Conservation (phyloP, 2,329 filamentous ascomycete species). For the Amylocarpus encephaloides region DNA sequence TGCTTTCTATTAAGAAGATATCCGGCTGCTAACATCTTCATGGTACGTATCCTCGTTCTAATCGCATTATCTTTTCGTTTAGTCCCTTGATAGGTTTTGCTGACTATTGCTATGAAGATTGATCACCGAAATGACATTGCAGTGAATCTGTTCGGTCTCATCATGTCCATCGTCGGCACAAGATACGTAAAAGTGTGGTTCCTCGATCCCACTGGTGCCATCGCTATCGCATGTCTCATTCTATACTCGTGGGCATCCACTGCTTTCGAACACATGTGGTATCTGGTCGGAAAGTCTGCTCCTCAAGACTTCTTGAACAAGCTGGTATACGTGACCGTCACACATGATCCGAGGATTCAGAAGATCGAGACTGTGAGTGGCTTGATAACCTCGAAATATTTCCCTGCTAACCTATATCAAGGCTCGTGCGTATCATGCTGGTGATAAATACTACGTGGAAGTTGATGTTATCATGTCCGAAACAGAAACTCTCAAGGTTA, state of each 20-base stretch:
- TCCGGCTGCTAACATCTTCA: constrained; percentile 50
- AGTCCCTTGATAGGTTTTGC: background rate
- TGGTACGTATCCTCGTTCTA: constrained; percentile 26
- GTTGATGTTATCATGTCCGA: constrained; percentile 80
- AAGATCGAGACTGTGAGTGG: constrained; percentile 67
- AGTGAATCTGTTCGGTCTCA: constrained; percentile 84
- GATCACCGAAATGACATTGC: constrained; percentile 61
- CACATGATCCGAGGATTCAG: constrained; percentile 81
- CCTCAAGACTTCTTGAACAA: constrained; percentile 78
- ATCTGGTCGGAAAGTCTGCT: constrained; percentile 74
- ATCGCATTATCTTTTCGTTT: too few species aligned
- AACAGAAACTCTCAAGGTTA: constrained; percentile 67
- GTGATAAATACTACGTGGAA: constrained; percentile 77
- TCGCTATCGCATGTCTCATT: constrained; percentile 71
- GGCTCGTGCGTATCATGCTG: constrained; percentile 72
- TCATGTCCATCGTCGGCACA: constrained; percentile 77
- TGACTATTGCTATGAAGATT: background rate
- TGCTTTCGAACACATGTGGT: constrained; percentile 69
- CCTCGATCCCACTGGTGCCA: constrained; percentile 73
- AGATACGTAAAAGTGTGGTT: constrained; percentile 62
- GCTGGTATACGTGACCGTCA: constrained; percentile 84
- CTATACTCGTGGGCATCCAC: constrained; percentile 75
- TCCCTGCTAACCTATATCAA: background rate
- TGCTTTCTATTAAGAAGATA: constrained; percentile 48
- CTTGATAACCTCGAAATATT: too few species aligned